A percentile compares a stretch with the other conserved stretches of the same genome.
Evolutionary conservation across 352 stramenopile genomes (phyloP).

Genomic region (Phytophthora multivora): DNA sequence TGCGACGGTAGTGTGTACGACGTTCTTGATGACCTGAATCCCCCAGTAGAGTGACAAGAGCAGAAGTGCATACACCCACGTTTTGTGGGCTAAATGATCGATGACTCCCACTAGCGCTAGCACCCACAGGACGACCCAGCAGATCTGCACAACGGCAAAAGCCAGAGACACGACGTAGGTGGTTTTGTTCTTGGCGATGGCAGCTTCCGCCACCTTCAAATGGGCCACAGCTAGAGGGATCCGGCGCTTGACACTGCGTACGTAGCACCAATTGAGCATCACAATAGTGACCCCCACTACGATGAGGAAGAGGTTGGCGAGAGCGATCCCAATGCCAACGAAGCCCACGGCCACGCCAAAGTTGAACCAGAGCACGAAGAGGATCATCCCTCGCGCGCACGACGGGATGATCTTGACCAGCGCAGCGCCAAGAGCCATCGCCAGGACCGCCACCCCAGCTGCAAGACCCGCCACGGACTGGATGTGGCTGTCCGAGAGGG

Average conservation of each 20-base stretch:
- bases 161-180: slow-evolving; percentile 81
- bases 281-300: slow-evolving; percentile 51
- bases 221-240: slow-evolving; percentile 94
- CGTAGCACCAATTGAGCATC: slow-evolving; percentile 77
- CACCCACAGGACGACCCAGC: slow-evolving; percentile 88
- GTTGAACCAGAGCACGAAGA: slow-evolving; percentile 79
- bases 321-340: slow-evolving; percentile 48
- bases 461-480: background rate
- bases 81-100: background rate
- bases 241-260: slow-evolving; percentile 65
- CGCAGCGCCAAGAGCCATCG: slow-evolving; percentile 37
- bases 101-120: slow-evolving; percentile 83
- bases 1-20: slow-evolving; percentile 88
- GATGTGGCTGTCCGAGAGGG: background rate
- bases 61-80: slow-evolving; percentile 15
- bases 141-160: slow-evolving; percentile 83
- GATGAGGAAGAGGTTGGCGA: slow-evolving; percentile 20
- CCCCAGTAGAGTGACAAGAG: slow-evolving; percentile 93
- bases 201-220: slow-evolving; percentile 80
- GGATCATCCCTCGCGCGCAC: slow-evolving; percentile 70
- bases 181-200: slow-evolving; percentile 83
- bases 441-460: background rate
- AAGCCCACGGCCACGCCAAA: slow-evolving; percentile 53
- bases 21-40: slow-evolving; percentile 87
- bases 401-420: slow-evolving; percentile 68